Conservation (phyloP, 805 yeast species). For the Metschnikowia matae region DNA sequence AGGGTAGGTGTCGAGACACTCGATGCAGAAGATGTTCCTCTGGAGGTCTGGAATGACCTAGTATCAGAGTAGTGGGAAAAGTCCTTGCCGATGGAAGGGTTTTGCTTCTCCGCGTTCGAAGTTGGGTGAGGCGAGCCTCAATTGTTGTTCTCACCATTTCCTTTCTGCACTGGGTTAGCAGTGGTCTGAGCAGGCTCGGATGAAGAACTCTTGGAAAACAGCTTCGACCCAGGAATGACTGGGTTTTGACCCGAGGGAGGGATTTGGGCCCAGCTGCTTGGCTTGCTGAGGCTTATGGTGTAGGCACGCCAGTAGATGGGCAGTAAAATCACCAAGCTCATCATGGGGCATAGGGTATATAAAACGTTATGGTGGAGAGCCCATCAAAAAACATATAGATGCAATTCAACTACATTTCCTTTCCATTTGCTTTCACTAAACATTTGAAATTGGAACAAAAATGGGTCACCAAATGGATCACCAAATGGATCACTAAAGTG, state of each 20-base stretch:
- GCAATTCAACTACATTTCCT: no score
- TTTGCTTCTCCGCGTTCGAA: background rate
- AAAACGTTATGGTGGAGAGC: no score
- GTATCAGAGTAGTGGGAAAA: background rate
- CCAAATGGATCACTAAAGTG: no score
- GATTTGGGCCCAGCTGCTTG: background rate
- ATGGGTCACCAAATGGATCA: no score
- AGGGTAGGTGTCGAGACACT: background rate
- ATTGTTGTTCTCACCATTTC: no score
- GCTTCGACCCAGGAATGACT: background rate
- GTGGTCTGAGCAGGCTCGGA: background rate
- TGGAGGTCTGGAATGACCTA: background rate
- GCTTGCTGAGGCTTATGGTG: background rate
- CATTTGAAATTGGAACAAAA: no score
- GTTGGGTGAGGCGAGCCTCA: background rate
- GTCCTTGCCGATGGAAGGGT: background rate
- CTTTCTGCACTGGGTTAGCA: background rate
- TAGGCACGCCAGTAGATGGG: background rate
- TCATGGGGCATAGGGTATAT: no score
- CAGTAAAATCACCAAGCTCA: no score
- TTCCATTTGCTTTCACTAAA: no score
- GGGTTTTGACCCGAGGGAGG: background rate
- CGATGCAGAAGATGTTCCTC: background rate
- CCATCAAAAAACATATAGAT: no score
- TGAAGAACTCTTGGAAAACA: background rate